Evolutionary conservation across 331 rosid species (phyloP).

Genomic region (Telfairia occidentalis): DNA sequence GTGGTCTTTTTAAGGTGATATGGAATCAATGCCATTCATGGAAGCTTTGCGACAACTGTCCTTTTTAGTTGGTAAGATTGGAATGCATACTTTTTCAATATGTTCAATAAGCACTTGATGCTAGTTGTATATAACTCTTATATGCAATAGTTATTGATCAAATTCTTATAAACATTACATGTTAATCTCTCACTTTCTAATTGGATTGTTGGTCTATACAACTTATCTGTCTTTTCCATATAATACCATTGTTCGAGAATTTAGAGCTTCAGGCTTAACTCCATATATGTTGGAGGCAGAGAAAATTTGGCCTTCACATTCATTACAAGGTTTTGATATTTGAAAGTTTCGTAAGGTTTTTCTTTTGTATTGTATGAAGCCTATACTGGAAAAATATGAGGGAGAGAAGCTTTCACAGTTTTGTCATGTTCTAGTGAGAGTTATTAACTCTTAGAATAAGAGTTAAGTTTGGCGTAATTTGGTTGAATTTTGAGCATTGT

Average conservation of each 20-base stretch:
- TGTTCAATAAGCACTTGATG: not conserved
- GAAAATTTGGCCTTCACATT: slow-evolving; percentile 2
- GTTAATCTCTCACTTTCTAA: slow-evolving; percentile 6
- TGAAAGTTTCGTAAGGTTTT: not conserved
- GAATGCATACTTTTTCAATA: not conserved
- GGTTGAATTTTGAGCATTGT: too few species aligned
- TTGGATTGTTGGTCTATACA: slow-evolving; percentile 56
- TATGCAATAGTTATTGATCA: not conserved
- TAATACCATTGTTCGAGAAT: slow-evolving; percentile 64
- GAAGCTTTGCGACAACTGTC: slow-evolving; percentile 89
- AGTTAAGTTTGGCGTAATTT: too few species aligned
- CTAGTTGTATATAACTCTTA: not conserved
- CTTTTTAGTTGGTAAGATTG: slow-evolving; percentile 71
- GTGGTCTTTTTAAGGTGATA: slow-evolving; percentile 56
- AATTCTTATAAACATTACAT: not conserved
- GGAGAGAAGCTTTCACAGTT: slow-evolving; percentile 86
- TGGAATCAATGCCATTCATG: slow-evolving; percentile 97
- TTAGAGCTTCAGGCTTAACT: slow-evolving; percentile 90
- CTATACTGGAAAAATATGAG: slow-evolving; percentile 63
- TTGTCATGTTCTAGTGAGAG: slow-evolving; percentile 98
- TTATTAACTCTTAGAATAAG: too few species aligned
- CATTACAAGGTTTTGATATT: slow-evolving; percentile 4
- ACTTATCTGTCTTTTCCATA: slow-evolving; percentile 25
- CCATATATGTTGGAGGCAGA: slow-evolving; percentile 75
- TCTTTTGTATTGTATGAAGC: slow-evolving; percentile 45